Base-by-base conservation (phyloP, 2,329 filamentous ascomycete species). In the Pseudogymnoascus sp. region DNA sequence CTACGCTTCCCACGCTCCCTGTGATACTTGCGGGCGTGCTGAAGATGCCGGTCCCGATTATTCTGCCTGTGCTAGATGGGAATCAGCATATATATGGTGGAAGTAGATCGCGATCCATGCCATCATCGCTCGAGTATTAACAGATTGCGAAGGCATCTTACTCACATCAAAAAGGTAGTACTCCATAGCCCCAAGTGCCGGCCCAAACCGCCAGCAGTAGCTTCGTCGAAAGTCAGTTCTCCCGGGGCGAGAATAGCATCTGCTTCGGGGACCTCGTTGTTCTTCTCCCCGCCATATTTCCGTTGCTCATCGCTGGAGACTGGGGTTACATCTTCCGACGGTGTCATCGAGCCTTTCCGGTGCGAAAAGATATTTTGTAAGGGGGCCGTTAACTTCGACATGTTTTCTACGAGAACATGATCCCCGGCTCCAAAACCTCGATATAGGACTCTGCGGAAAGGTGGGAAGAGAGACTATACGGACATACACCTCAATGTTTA, bases 41-140 rank as follows among this genome's bases (percentile, higher is more conserved):
- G 68, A 83, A 84, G 35, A 81, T 79, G 54, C 83, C 82, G 0
- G 81, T 85, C 1, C 84, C 84, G 36, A 86, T 75, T 80, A 86
- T 86, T 11, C 63, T 62, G 8, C 65, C 63, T 25, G 65, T 63
- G 9, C 65, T 66, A 37, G 22, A 47, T 16, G 22, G 12, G 41
- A 4, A 14, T 47, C 14, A 58, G 41, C 22, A 47, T 14, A n/a
- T 12, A 28, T 16, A 47, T 16, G 39, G 8, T 47, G 4, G 14
- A 47, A 3, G 22, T 47, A 20, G 22, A 14, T 12, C 14, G 7
- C 22, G 22, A 16, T 47, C 14, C 41, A 47, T 30, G 41, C 6
- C 12, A 47, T 47, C 12, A 9, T 47, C 41, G 41, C 20, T 9
- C 14, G 38, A 22, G 18, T 6, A 18, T 12, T 4, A 43, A 25